Evolutionary conservation across 352 stramenopile species (phyloP), one percentile per base, ranked within the genome.

Genomic region (Phytophthora lateralis): DNA sequence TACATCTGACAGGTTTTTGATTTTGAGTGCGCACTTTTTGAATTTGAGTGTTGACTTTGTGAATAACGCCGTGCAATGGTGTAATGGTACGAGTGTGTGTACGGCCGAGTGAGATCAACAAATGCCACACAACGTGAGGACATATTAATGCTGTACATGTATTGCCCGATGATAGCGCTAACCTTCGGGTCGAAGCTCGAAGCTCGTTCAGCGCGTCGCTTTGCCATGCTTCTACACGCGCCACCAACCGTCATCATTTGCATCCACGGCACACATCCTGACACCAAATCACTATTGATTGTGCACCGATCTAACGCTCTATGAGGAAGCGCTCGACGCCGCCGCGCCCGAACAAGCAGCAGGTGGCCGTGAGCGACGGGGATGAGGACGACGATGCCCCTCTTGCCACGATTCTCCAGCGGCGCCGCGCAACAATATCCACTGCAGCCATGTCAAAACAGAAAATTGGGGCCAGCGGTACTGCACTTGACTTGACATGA

Each of bases 301-400:
- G 57, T 43, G 43, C 44, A 42, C n/a, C 18, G 44, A 60, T 52
- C 48, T 48, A 48, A 26, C 21, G 17, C 39, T 17, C 26, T 24
- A 67, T 67, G 59, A 37, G 41, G 34, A 61, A 66, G 44, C 50
- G 43, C 14, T 20, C 34, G 6, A n/a, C 9, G 6, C 38, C 14
- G 18, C 8, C 26, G 10, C 41, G 35, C 35, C 9, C 35, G 12
- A 32, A 21, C 8, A 17, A 42, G 38, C 35, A 41, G 18, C n/a
- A 45, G 18, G 8, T 11, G 10, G 7, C 8, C 21, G 39, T n/a
- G 18, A 45, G 7, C 39, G n/a, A 45, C 17, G 48, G 45, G 7
- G 55, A 72, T 2, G 56, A 62, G 37, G 53, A 63, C 3, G 67
- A 76, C 45, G 63, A 76, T 55, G 48, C 67, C 1, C 58, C 63